Evolutionary conservation across 805 yeast species (phyloP), one percentile per base, ranked within the genome.

Genomic region (Ogataea saltuana): DNA sequence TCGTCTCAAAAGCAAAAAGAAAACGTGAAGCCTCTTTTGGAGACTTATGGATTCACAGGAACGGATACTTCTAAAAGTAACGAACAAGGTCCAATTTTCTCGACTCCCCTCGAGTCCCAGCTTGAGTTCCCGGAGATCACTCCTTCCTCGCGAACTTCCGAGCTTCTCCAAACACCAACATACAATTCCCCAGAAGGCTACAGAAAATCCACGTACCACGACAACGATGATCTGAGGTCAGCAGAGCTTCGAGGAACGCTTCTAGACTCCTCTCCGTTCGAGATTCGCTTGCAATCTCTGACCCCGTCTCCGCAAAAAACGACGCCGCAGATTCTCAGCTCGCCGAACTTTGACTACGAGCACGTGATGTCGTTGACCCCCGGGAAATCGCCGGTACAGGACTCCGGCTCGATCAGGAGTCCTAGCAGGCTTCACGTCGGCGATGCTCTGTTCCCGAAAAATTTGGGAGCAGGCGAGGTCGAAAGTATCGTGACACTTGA

Each of bases 401-500:
- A 18, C 27, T 21, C 23, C 40, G 41, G 26, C 16, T 19, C 33
- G 20, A 23, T 19, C 10, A 30, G 19, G 22, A 44, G 47, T 26
- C 51, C 61, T 21, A 44, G 44, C 31, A 60, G 44, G 20, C 42
- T 64, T 8, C 71, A 69, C 45, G 61, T 66, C 4, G 81, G 83
- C 19, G 83, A 84, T 43, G 78, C 81, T 0, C 61, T 85, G 19
- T 86, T 86, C 60, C 95, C 95, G 0, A 85, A 81, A 57, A 75
- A 80, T 2, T 66, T 86, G 23, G 82, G 74, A 44, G 70, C 76
- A 0, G 78, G 75, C 40, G 95, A 86, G 56, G 85, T 86, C 9
- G 86, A 83, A 50, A 81, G 86, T 34, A 86, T 86, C 44, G 83
- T 83, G 2, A 75, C 84, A 6, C 58, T 86, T 33, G 95, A 86